A percentile compares a stretch with the other conserved stretches of the same genome.
Evolutionary conservation across 2,329 filamentous ascomycete genomes (phyloP).

Genomic region (Penicillium italicum): DNA sequence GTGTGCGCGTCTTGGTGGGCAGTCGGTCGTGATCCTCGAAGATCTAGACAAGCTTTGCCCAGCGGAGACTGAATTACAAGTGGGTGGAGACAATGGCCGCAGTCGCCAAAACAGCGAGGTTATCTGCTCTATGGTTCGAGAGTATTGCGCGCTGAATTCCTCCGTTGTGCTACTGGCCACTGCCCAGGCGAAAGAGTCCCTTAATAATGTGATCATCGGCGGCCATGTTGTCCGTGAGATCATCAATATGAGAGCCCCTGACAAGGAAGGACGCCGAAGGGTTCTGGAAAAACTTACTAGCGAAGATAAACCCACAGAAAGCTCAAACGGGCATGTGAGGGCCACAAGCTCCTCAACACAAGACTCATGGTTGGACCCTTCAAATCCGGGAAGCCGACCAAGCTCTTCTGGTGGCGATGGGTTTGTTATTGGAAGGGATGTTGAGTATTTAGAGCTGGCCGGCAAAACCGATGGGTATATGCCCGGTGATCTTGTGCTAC

Average conservation of each 20-base stretch:
- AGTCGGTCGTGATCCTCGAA: constrained; percentile 80
- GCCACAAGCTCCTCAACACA: constrained; percentile 41
- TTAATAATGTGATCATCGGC: constrained; percentile 86
- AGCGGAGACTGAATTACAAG: constrained; percentile 88
- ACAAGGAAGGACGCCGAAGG: constrained; percentile 81
- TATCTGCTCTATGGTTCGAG: constrained; percentile 73
- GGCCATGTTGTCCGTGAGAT: constrained; percentile 93
- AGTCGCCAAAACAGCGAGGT: constrained; percentile 91
- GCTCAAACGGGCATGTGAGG: constrained; percentile 42
- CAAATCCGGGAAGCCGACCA: constrained; percentile 53
- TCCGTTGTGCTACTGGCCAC: constrained; percentile 85
- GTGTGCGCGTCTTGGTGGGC: constrained; percentile 82
- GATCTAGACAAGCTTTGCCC: constrained; percentile 92
- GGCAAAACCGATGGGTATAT: constrained; percentile 96
- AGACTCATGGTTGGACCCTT: constrained; percentile 74
- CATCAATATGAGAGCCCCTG: constrained; percentile 80
- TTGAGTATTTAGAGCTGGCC: constrained; percentile 90
- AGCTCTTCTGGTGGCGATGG: constrained; percentile 52
- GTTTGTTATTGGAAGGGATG: constrained; percentile 68
- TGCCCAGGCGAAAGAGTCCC: constrained; percentile 84
- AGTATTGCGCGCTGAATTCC: constrained; percentile 76
- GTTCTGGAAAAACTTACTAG: constrained; percentile 76
- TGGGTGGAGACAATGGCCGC: constrained; percentile 87
- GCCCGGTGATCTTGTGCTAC: constrained; percentile 84
- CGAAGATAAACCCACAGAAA: constrained; percentile 37